Conservation (phyloP, 495 filamentous ascomycete genomes). For the Penicillium mononematosum region DNA sequence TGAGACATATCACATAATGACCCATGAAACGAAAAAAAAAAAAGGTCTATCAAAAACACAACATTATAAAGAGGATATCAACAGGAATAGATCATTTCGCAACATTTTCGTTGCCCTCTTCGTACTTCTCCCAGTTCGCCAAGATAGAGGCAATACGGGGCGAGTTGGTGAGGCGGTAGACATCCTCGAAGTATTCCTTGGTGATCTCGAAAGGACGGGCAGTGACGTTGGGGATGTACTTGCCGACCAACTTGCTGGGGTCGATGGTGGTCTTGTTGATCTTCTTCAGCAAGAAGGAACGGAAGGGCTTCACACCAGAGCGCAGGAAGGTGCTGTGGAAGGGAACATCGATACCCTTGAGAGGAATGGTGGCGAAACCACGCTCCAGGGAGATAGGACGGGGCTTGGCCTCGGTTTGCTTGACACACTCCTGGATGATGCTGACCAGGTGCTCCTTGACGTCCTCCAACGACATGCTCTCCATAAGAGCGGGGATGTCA, state of each 20-base stretch:
- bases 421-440: conserved; percentile 81
- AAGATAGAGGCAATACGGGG: conserved; percentile 87
- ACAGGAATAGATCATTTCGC: conserved; percentile 20
- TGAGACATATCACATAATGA: conserved; percentile 35
- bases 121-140: conserved; percentile 77
- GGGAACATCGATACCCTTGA: conserved; percentile 95
- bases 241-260: conserved; percentile 90
- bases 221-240: conserved; percentile 99
- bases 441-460: conserved; percentile 81
- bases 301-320: conserved; percentile 97
- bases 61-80: conserved; percentile 26
- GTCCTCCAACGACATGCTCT: conserved; percentile 75
- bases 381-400: conserved; percentile 83
- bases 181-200: conserved; percentile 99
- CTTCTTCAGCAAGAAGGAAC: conserved; percentile 96
- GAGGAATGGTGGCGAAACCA: conserved; percentile 94
- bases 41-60: conserved; percentile 25
- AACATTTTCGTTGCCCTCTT: conserved; percentile 42
- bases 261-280: conserved; percentile 98
- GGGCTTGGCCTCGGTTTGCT: conserved; percentile 83
- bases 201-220: conserved; percentile 91
- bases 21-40: conserved; percentile 14
- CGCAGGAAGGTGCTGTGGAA: conserved; percentile 99
- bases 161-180: conserved; percentile 88
- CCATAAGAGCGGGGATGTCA: conserved; percentile 89